Base-by-base conservation (phyloP, 768 basidiomycete genomes). In the Kwoniella shandongensis region DNA sequence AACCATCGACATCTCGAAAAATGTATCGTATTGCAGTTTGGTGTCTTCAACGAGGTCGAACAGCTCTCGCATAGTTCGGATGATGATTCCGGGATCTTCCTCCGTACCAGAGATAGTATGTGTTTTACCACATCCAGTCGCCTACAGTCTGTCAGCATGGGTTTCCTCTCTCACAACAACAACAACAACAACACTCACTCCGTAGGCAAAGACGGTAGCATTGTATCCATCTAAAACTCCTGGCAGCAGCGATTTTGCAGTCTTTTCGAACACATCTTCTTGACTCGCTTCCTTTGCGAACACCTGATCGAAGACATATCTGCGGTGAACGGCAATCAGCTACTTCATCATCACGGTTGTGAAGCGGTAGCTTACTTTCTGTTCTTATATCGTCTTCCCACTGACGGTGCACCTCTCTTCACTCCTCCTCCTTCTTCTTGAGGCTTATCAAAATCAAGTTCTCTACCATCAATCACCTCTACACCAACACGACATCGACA, bases 61-160 rank as follows among this genome's bases (percentile, higher is more conserved):
- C 62, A 99, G 85, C 77, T 97, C 94, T 41, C 89, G 85, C 93
- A 97, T 98, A 18, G 92, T 91, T 57, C 91, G 82, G 78, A 98
- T 92, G 75, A 98, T 96, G 68, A 96, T 86, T 27, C 96, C 96
- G 17, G 90, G 91, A 74, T 94, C 88, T 20, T 76, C 73, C 42
- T 88, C 86, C 35, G 88, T 87, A 55, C 94, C 94, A 68, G 91
- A 96, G 76, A 99, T 97, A 18, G 96, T 99, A 77, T 98, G 93
- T 4, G 96, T 99, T 78, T 99, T 99, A 63, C 96, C 96, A 75
- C 96, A 98, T n/a, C 96, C 96, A n/a, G 96, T 98, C 22, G 96
- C 96, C 96, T 98, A 18, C n/a, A 7, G 44, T 25, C 12, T 32
- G 44, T 54, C 52, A 54, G 55, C 44, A 30, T 18, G 47, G 40